Evolutionary conservation across 495 filamentous ascomycete genomes (phyloP), one percentile per base, ranked within the genome.

Genomic region (Penicillium nucicola): DNA sequence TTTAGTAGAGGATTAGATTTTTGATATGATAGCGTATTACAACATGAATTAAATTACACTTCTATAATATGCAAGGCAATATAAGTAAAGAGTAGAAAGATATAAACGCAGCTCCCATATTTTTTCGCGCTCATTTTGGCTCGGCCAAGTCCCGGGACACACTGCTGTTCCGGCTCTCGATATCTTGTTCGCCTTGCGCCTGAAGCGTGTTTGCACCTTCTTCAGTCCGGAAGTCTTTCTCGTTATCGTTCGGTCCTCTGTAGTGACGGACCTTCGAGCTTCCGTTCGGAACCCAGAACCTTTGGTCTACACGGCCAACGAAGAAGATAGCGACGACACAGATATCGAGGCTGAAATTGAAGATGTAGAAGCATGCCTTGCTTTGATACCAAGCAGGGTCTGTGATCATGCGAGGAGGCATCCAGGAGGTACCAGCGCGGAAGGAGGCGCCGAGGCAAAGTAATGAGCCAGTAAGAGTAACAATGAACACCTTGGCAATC

Each of bases 351-450:
- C 66, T 70, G 54, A 91, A 91, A 61, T 85, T 82, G 74, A 95
- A 90, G 56, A 83, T 60, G 67, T 91, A 96, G 69, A 93, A 96
- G 57, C 79, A 81, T 3, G 82, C 78, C 56, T 85, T 86, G 51
- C 64, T 70, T 53, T 86, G 77, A 52, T 85, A 93, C 77, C 82
- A 85, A 3, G 82, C 77, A 10, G 88, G 85, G 30, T 86, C 32
- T 5, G 43, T 64, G 9, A 57, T 38, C 0, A 84, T 85, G 5
- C 80, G 72, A 1, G 67, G 59, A 0, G 77, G 64, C 39, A 75
- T 69, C 68, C 79, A 90, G 28, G 56, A 70, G 0, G 75, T 80
- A 1, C 75, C 87, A 30, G 78, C 74, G 13, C 90, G 78, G 67
- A 88, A 90, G 0, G 71, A 69, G 0, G 90, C 88, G n/a, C 87